Percentiles rank a stretch among this genome's conserved stretches.
phyloP scores from a whole-genome alignment of 129 eudicot species.

The Flaveria robusta region DNA sequence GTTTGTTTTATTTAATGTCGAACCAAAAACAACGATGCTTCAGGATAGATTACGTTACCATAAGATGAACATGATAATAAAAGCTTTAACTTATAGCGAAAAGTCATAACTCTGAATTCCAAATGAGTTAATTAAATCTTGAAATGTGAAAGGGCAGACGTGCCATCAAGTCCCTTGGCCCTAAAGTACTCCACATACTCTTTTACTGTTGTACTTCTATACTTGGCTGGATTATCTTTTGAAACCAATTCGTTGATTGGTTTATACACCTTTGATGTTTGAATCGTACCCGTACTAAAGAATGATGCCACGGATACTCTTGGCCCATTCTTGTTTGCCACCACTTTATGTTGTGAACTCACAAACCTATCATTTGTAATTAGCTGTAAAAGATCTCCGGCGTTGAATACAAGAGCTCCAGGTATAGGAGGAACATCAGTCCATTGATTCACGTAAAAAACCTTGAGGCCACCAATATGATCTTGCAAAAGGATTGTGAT shows the following conservation, averaged over 20 bases:
- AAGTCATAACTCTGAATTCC: not conserved
- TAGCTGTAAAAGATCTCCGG: constrained; percentile 46
- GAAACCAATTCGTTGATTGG: constrained; percentile 60
- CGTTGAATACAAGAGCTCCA: constrained; percentile 42
- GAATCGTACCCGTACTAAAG: constrained; percentile 23
- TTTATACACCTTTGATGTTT: constrained; percentile 32
- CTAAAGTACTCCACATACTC: constrained; percentile 15
- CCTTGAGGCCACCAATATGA: constrained; percentile 43
- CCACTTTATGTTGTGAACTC: constrained; percentile 56
- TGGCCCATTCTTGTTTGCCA: constrained; percentile 53
- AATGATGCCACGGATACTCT: constrained; percentile 58
- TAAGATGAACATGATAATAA: not conserved
- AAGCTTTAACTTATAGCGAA: too few relatives aligned
- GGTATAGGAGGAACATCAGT: constrained; percentile 37
- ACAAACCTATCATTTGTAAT: constrained; percentile 57
- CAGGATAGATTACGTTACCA: not conserved
- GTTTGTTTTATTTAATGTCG: not conserved
- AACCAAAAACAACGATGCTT: not conserved
- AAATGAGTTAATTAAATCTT: constrained; percentile 27
- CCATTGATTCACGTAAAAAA: constrained; percentile 37
- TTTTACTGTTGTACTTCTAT: constrained; percentile 37
- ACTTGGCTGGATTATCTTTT: constrained; percentile 51
- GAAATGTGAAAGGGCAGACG: constrained; percentile 38
- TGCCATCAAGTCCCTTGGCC: constrained; percentile 34
- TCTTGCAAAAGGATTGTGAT: constrained; percentile 45